Evolutionary conservation across 768 basidiomycete genomes (phyloP).

Genomic region (Suillus tomentosus): DNA sequence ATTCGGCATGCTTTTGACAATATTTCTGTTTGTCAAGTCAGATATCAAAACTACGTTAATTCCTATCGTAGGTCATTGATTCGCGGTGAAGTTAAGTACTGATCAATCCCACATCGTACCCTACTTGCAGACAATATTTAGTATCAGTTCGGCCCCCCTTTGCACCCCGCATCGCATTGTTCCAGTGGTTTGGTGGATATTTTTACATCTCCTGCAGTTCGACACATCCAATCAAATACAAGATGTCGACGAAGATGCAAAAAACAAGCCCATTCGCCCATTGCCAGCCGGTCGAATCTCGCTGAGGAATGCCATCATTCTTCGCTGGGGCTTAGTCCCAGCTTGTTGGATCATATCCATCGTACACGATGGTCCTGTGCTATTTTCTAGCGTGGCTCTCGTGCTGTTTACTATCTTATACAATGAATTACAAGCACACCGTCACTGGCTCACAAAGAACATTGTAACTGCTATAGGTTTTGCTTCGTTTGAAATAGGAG

Average conservation of each 20-base stretch:
- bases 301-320: neutral
- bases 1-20: neutral
- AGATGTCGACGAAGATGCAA: neutral
- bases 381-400: neutral
- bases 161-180: neutral
- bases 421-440: neutral
- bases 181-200: neutral
- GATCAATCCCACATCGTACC: neutral
- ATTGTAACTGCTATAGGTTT: neutral
- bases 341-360: neutral
- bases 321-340: neutral
- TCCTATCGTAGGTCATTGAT: neutral
- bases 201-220: conserved; percentile 1
- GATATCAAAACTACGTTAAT: neutral
- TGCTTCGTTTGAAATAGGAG: neutral
- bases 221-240: neutral
- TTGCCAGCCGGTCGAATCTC: neutral
- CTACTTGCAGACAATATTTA: neutral
- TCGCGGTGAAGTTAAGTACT: neutral
- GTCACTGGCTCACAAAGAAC: neutral
- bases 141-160: neutral
- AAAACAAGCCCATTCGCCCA: neutral
- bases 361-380: neutral
- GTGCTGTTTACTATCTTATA: neutral
- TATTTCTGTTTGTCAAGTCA: neutral